These are phyloP conservation scores for Verbena officinalis DNA, from an alignment of 257 asterid species.

Conservation along the genomic window DNA sequence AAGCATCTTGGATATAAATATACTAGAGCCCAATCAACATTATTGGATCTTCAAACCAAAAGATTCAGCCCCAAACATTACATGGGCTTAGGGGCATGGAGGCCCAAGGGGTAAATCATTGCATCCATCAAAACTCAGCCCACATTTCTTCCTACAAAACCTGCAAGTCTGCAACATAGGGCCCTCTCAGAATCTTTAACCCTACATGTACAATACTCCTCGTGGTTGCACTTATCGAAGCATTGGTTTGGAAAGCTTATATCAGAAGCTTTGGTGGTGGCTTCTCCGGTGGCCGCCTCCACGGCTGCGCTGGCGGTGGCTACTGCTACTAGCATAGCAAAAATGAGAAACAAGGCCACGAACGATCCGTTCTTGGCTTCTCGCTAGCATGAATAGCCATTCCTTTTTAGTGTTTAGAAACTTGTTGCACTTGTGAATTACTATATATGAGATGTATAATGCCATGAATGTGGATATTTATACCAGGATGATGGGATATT, in stretches of 20 bases:
- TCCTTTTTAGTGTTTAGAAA: not conserved
- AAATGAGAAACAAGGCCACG: not conserved
- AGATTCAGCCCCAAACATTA: not conserved
- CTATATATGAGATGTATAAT: too few species aligned
- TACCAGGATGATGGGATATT: too few species aligned
- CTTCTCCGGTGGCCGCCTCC: not conserved
- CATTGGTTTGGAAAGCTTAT: conserved; percentile 7
- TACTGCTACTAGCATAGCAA: not conserved
- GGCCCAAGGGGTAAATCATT: not conserved
- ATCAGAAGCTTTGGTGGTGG: not conserved
- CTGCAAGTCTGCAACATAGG: not conserved
- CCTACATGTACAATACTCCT: conserved; percentile 1
- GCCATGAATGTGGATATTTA: too few species aligned
- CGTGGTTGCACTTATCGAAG: conserved; percentile 10
- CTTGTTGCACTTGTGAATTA: too few species aligned
- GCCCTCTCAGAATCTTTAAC: not conserved
- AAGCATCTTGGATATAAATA: too few species aligned
- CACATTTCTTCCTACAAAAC: not conserved
- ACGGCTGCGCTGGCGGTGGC: too few species aligned
- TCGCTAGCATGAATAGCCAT: not conserved
- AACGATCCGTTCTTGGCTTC: not conserved
- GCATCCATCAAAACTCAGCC: not conserved
- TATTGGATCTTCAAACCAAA: not conserved
- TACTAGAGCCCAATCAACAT: not conserved
- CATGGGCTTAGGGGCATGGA: not conserved